phyloP scores from a whole-genome alignment of 257 asterid genomes.

The Gentiana macrophylla region DNA sequence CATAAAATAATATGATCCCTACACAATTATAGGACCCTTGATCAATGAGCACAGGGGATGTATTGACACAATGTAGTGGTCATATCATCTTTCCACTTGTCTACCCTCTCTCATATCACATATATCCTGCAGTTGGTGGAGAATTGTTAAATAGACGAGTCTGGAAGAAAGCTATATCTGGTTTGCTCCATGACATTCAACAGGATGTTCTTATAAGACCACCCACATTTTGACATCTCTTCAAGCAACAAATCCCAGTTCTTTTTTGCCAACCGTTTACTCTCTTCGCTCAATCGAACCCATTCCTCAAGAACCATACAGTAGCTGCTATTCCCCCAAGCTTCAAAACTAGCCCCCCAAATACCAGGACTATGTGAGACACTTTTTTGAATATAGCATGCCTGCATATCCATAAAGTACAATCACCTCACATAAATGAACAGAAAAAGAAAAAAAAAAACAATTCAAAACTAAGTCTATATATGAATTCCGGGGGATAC shows the following conservation, averaged over 20 bases:
- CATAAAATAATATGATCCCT: too few species aligned
- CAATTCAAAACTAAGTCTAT: neutral
- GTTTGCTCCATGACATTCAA: conserved; percentile 63
- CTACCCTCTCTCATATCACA: too few species aligned
- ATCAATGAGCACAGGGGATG: too few species aligned
- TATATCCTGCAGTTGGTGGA: too few species aligned
- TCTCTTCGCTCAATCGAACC: conserved; percentile 46
- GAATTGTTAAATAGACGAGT: neutral
- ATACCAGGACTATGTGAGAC: conserved; percentile 15
- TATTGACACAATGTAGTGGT: too few species aligned
- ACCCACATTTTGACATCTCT: conserved; percentile 48
- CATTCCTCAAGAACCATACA: conserved; percentile 31
- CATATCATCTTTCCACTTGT: too few species aligned
- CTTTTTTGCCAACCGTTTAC: conserved; percentile 35
- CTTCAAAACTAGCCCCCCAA: conserved; percentile 28
- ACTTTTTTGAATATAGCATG: conserved; percentile 49
- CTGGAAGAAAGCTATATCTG: conserved; percentile 47
- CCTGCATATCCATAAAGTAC: conserved; percentile 25
- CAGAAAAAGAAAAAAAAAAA: neutral
- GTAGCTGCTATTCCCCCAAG: conserved; percentile 10
- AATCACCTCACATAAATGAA: neutral
- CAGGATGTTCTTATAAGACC: conserved; percentile 67
- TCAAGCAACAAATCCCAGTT: conserved; percentile 28
- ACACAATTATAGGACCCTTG: too few species aligned
- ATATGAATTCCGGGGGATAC: neutral